Evolutionary conservation across 306 rosid species (phyloP).

Genomic region (Inga oerstediana): DNA sequence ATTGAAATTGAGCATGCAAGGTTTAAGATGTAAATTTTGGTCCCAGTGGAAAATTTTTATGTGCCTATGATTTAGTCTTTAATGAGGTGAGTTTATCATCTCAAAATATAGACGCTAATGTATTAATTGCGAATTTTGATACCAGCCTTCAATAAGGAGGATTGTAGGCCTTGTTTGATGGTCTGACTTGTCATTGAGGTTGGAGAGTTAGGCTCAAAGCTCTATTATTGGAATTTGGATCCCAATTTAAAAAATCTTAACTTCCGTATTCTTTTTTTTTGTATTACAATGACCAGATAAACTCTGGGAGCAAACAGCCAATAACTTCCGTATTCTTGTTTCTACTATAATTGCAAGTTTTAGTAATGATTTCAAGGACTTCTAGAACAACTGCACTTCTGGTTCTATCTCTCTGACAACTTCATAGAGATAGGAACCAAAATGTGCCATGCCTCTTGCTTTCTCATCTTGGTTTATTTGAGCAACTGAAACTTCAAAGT

Average conservation of each 20-base stretch:
- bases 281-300: too few relatives aligned
- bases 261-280: background rate
- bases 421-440: constrained; percentile 2
- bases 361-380: constrained; percentile 9
- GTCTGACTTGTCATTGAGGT: background rate
- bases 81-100: too few relatives aligned
- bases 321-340: background rate
- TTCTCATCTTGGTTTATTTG: background rate
- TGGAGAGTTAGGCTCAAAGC: too few relatives aligned
- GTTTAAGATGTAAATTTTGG: too few relatives aligned
- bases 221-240: background rate
- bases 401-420: background rate
- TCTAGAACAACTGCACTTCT: background rate
- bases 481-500: background rate
- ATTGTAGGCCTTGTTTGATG: background rate
- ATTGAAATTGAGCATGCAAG: too few relatives aligned
- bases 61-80: too few relatives aligned
- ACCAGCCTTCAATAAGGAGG: background rate
- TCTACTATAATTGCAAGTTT: too few relatives aligned
- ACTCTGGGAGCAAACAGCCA: too few relatives aligned
- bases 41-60: too few relatives aligned
- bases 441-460: background rate
- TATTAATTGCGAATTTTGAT: background rate
- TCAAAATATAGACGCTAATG: too few relatives aligned
- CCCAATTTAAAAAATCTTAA: background rate